phyloP scores from a whole-genome alignment of 306 rosid species.

The Glycine tomentella region DNA sequence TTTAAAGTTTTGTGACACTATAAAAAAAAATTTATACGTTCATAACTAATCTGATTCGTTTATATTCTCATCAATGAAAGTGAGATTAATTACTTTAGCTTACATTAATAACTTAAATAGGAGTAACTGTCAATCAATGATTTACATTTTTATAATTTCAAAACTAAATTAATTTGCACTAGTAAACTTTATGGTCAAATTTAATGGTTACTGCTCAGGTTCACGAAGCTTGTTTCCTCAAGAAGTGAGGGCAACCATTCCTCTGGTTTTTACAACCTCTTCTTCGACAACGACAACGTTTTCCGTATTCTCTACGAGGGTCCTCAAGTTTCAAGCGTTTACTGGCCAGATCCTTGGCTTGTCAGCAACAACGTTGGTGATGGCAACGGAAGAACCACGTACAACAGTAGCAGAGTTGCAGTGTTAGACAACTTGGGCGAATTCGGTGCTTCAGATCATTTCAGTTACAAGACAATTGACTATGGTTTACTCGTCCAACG shows the following conservation, averaged over 20 bases:
- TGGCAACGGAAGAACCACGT: conserved; percentile 13
- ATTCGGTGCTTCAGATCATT: background rate
- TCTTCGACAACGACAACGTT: conserved; percentile 37
- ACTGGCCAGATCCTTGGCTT: conserved; percentile 45
- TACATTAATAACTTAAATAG: background rate
- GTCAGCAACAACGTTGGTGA: conserved; percentile 1
- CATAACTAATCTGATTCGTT: too few relatives aligned
- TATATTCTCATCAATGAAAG: background rate
- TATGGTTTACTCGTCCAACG: conserved; percentile 1
- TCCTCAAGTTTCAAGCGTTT: conserved; percentile 1
- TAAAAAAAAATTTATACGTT: too few relatives aligned
- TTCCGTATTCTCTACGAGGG: conserved; percentile 41
- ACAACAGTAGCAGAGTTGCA: conserved; percentile 34
- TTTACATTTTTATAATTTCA: background rate
- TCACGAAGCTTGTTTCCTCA: conserved; percentile 42
- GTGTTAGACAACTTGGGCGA: background rate
- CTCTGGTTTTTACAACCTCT: conserved; percentile 48
- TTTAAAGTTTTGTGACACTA: too few relatives aligned
- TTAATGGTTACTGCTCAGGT: background rate
- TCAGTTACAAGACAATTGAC: background rate
- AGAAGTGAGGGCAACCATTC: conserved; percentile 42
- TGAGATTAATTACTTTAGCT: background rate
- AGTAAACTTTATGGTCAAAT: background rate
- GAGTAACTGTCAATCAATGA: too few relatives aligned
- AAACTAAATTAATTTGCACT: background rate